Conservation (phyloP, 768 basidiomycete species). For the Cystofilobasidium capitatum region DNA sequence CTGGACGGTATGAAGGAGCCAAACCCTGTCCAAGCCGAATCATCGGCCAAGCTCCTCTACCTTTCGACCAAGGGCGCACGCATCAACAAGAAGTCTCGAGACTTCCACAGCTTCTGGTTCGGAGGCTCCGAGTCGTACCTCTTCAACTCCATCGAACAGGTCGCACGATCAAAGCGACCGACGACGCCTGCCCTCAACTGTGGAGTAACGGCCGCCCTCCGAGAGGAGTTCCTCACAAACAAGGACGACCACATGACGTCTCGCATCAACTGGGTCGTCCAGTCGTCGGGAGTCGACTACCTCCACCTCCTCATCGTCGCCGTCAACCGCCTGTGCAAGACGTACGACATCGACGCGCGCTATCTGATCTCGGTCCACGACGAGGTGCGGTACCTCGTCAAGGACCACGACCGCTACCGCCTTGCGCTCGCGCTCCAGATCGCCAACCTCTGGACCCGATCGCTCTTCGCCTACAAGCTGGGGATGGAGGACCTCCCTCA, state of each 20-base stretch:
- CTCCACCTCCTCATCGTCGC: conserved; percentile 90
- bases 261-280: conserved; percentile 98
- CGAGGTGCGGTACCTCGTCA: conserved; percentile 86
- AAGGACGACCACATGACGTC: conserved; percentile 69
- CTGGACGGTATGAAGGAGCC: conserved; percentile 74
- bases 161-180: conserved; percentile 75
- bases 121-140: conserved; percentile 92
- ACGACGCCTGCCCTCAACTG: conserved; percentile 89
- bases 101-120: conserved; percentile 88
- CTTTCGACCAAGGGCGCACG: conserved; percentile 71
- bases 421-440: conserved; percentile 85
- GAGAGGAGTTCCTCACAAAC: conserved; percentile 61
- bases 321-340: conserved; percentile 72
- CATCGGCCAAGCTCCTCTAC: conserved; percentile 74
- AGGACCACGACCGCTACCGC: conserved; percentile 81
- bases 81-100: conserved; percentile 39
- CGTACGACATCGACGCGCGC: conserved; percentile 72
- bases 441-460: conserved; percentile 89
- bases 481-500: conserved; percentile 95
- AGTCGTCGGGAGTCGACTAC: conserved; percentile 96
- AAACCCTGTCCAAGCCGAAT: conserved; percentile 65
- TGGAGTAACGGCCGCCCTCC: conserved; percentile 85
- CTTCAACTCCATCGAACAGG: conserved; percentile 95
- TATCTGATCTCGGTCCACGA: conserved; percentile 97
- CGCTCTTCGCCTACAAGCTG: conserved; percentile 79